A percentile compares a stretch with the other conserved stretches of the same genome.
phyloP scores from a whole-genome alignment of 352 stramenopile species.

The Globisporangium recalcitrans region DNA sequence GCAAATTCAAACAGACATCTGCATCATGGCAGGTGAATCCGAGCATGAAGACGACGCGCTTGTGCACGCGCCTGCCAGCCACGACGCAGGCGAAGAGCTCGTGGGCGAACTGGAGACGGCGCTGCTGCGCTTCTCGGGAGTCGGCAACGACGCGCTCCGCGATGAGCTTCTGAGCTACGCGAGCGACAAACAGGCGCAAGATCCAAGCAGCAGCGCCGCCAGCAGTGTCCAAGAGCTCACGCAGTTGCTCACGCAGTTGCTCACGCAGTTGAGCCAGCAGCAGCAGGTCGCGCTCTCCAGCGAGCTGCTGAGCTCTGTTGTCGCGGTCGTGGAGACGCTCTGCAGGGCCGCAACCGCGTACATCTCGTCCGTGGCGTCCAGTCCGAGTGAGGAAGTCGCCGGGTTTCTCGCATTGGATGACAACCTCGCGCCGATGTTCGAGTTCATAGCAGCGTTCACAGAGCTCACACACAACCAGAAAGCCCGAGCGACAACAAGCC shows the following conservation, averaged over 20 bases:
- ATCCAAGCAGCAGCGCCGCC: neutral
- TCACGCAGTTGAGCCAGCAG: neutral
- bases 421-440: slow-evolving; percentile 24
- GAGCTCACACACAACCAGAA: neutral
- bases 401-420: slow-evolving; percentile 24
- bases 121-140: neutral
- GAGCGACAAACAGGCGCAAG: neutral
- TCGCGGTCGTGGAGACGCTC: slow-evolving; percentile 28
- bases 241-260: slow-evolving; percentile 7
- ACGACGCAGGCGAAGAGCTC: neutral
- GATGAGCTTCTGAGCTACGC: slow-evolving; percentile 7
- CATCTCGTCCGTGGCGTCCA: slow-evolving; percentile 13
- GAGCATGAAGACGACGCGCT: neutral
- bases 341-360: slow-evolving; percentile 23
- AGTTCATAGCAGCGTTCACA: slow-evolving; percentile 22
- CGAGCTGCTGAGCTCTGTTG: neutral
- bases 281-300: slow-evolving; percentile 4
- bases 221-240: slow-evolving; percentile 3
- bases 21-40: too few species aligned
- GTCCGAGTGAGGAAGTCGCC: slow-evolving; percentile 8
- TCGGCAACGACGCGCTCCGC: slow-evolving; percentile 4
- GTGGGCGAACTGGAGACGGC: neutral
- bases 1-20: too few species aligned
- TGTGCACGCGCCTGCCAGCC: neutral
- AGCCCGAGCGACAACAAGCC: neutral